Base-by-base conservation (phyloP, 495 filamentous ascomycete species). In the Mytilinidion resinicola region DNA sequence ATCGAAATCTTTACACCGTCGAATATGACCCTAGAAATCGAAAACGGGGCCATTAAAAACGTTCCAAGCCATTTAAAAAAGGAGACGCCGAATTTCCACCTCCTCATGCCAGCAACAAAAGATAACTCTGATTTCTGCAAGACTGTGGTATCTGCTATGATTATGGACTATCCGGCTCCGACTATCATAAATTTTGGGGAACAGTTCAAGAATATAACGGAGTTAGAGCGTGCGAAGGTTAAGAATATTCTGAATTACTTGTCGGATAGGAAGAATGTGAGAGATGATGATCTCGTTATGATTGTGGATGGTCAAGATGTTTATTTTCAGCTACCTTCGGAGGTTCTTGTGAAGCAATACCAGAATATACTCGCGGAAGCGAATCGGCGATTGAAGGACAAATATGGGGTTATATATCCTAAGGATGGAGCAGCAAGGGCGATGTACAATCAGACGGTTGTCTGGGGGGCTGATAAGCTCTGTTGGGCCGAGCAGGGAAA, bases 251-350 rank as follows among this genome's bases (percentile, higher is more conserved):
- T 77, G 52, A 71, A 80, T 14, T 86, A 80, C 62, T 69, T 88
- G 30, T 73, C 69, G 17, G 72, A 77, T 35, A 73, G 69, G 25
- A 71, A 75, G 43, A 67, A 76, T 42, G 70, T 81, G 21, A 71
- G 74, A 34, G 79, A 82, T 48, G 70, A 79, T n/a, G 85, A 87
- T 68, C 61, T 88, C 46, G 78, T 85, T 0, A 64, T 88, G 55
- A 67, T 86, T 39, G 73, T 82, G 0, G 82, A 85, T 66, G 78
- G 78, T 12, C 66, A 73, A 39, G 81, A 86, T 57, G 71, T 76
- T 0, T 81, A 80, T 73, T 85, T 87, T 65, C 83, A 87, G 66
- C 68, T 86, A 30, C 82, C 81, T 0, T 75, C 81, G 1, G 77
- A 83, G 42, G 70, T 86, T 9, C 62, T 83, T 56, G 76, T 87